Base-by-base conservation (phyloP, 257 asterid genomes). In the Forsythia suspensa region DNA sequence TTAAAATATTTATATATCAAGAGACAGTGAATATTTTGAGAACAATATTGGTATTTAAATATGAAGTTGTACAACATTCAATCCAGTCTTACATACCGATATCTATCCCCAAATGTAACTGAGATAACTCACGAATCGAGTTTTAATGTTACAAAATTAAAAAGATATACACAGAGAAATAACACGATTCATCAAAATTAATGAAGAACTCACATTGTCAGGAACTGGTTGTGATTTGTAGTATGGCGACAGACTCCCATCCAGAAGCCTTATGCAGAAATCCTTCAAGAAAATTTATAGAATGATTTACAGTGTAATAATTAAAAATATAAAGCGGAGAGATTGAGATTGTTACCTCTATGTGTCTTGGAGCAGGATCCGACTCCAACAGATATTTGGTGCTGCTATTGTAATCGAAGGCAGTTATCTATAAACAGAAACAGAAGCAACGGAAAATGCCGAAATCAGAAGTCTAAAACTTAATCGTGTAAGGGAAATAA, bases 171-270 rank as follows among this genome's bases (percentile, higher is more conserved):
- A 29, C 34, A 29, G 34, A 29, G 5, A 4, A 48, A 48, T 11
- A 57, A 11, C 66, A 16, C 5, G 24, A 57, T 57, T 55, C 9
- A 18, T 52, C 63, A 52, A 52, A 13, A 52, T 18, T 55, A 18
- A 76, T 3, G 57, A 78, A 73, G 80, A 86, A 88, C 94, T 92
- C 86, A 92, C 97, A 52, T 94, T 92, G 13, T 91, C 97, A 24
- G 96, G 97, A 82, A 83, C 75, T 46, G 92, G 90, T 79, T 89
- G 96, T 48, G 99, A 91, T 82, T 90, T 96, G 91, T 88, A 94
- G 87, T 85, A 91, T n/a, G 97, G 95, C 3, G 82, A 72, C 69
- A 85, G 75, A 40, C 86, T 85, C 77, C 92, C 94, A 82, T 82
- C 82, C 72, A 85, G 77, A 83, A 94, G 90, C 65, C 89, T 84